Conservation (phyloP, 352 stramenopile species). For the Globisporangium okanoganense region DNA sequence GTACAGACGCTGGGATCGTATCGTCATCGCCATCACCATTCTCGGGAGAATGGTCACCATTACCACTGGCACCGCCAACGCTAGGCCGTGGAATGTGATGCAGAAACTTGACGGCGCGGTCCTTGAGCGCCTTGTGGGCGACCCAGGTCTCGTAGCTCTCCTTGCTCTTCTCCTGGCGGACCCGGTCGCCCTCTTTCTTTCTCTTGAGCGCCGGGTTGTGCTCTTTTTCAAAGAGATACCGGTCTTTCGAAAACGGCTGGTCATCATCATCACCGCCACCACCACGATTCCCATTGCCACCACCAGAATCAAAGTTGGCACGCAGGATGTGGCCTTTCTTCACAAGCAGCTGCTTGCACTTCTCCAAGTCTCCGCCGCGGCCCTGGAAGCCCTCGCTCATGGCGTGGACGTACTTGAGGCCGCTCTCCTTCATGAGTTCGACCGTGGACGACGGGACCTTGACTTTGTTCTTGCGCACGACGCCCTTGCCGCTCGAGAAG, state of each 20-base stretch:
- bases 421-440: slow-evolving; percentile 71
- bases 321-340: slow-evolving; percentile 75
- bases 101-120: slow-evolving; percentile 75
- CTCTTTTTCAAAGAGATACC: slow-evolving; percentile 67
- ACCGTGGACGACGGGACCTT: slow-evolving; percentile 66
- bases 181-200: slow-evolving; percentile 33
- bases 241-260: slow-evolving; percentile 62
- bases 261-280: slow-evolving; percentile 30
- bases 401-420: slow-evolving; percentile 80
- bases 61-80: too few relatives aligned
- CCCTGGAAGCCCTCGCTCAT: slow-evolving; percentile 87
- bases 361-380: slow-evolving; percentile 78
- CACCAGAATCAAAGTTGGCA: slow-evolving; percentile 58
- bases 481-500: slow-evolving; percentile 61
- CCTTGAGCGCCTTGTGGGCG: slow-evolving; percentile 70
- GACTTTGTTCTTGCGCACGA: slow-evolving; percentile 53
- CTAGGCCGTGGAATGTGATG: slow-evolving; percentile 57
- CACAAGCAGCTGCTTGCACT: slow-evolving; percentile 64
- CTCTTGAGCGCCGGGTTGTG: slow-evolving; percentile 59
- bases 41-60: not conserved
- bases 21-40: slow-evolving; percentile 26
- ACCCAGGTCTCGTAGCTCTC: slow-evolving; percentile 75
- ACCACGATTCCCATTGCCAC: slow-evolving; percentile 19
- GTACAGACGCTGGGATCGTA: slow-evolving; percentile 27
- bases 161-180: slow-evolving; percentile 58